Evolutionary conservation across 2,329 filamentous ascomycete genomes (phyloP).

Genomic region (Aspergillus alliaceus): DNA sequence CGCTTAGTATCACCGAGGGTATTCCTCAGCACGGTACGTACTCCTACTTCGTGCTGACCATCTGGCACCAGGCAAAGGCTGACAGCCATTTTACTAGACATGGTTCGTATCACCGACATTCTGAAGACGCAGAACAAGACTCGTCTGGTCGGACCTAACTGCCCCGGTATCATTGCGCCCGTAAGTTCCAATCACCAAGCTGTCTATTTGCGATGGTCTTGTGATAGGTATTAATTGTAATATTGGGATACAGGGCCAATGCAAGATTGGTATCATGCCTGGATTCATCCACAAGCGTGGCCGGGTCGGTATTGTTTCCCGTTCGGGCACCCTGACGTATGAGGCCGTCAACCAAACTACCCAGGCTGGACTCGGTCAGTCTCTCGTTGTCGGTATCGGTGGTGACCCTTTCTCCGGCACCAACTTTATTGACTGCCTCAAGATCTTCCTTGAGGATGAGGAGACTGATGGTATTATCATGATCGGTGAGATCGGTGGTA

Average conservation of each 20-base stretch:
- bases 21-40: slow-evolving; percentile 89
- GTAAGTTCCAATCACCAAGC: slow-evolving; percentile 41
- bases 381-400: slow-evolving; percentile 95
- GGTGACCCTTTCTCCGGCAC: slow-evolving; percentile 98
- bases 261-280: slow-evolving; percentile 99
- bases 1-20: slow-evolving; percentile 80
- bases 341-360: slow-evolving; percentile 99
- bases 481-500: slow-evolving; percentile 98
- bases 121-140: slow-evolving; percentile 98
- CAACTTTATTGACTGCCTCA: slow-evolving; percentile 99
- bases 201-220: not conserved
- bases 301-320: slow-evolving; percentile 96
- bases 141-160: slow-evolving; percentile 94
- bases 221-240: slow-evolving; percentile 9
- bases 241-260: slow-evolving; percentile 67
- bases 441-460: slow-evolving; percentile 91
- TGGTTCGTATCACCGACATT: slow-evolving; percentile 98
- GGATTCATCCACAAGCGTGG: slow-evolving; percentile 99
- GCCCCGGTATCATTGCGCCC: slow-evolving; percentile 90
- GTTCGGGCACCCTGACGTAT: slow-evolving; percentile 97
- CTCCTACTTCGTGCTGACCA: not conserved
- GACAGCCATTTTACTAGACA: slow-evolving; percentile 60
- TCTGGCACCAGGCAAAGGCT: slow-evolving; percentile 9
- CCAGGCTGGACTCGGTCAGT: slow-evolving; percentile 93
- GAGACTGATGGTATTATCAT: slow-evolving; percentile 99